A percentile compares a stretch with the other conserved stretches of the same genome.
These are phyloP conservation scores for Bruguiera hainesii DNA, from an alignment of 441 rosid genomes.

Conservation along the genomic window DNA sequence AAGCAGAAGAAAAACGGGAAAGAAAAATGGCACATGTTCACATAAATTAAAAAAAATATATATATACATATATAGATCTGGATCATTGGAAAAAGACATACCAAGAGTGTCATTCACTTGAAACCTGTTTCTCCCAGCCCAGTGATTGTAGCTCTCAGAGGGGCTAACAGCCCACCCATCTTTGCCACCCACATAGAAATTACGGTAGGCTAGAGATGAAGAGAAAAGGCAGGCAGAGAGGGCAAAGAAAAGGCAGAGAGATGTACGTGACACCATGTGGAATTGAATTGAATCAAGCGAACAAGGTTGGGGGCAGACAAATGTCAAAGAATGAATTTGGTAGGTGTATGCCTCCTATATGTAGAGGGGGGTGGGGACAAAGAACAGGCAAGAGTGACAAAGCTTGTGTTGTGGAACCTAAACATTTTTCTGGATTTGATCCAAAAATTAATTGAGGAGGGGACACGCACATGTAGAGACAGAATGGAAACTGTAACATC, in stretches of 20 bases:
- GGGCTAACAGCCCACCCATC: slow-evolving; percentile 73
- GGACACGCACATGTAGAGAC: too few species aligned
- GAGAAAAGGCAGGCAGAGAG: slow-evolving; percentile 12
- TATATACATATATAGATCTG: too few species aligned
- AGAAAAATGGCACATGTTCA: slow-evolving; percentile 8
- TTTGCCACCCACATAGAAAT: slow-evolving; percentile 51
- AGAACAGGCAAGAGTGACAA: background rate
- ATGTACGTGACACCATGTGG: slow-evolving; percentile 22
- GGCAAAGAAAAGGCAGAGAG: slow-evolving; percentile 12
- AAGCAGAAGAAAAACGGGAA: background rate
- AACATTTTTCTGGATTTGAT: background rate
- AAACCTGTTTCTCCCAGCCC: slow-evolving; percentile 60
- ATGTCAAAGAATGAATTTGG: background rate
- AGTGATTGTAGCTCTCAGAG: slow-evolving; percentile 39
- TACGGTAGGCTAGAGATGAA: slow-evolving; percentile 25
- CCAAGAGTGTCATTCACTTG: slow-evolving; percentile 56
- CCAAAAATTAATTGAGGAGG: too few species aligned
- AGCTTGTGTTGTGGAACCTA: background rate
- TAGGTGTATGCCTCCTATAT: background rate
- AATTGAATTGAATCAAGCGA: background rate
- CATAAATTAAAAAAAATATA: too few species aligned
- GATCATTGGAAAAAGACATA: slow-evolving; percentile 13
- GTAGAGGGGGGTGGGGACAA: background rate
- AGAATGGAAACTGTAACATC: too few species aligned
- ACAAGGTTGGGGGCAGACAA: background rate